Percentiles rank a stretch among this genome's conserved stretches.
These are phyloP conservation scores for Cryphonectria japonica DNA, from an alignment of 2,329 filamentous ascomycete genomes.

Conservation along the genomic window DNA sequence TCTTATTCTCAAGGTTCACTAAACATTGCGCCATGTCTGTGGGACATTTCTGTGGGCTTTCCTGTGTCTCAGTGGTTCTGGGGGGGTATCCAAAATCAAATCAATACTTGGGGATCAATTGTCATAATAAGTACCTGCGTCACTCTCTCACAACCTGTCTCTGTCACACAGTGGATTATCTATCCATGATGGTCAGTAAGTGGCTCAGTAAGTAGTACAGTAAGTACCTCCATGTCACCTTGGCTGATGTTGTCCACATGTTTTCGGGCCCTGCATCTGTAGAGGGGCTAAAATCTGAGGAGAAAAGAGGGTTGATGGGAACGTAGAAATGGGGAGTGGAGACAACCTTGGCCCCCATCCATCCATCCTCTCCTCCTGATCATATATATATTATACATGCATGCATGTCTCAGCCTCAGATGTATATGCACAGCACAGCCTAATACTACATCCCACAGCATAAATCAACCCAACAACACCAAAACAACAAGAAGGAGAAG, in stretches of 20 bases:
- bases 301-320: background rate
- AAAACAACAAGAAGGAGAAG: background rate
- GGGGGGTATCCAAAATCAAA: background rate
- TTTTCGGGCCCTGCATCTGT: too few species aligned
- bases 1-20: background rate
- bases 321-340: background rate
- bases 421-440: background rate
- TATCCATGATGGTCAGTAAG: background rate
- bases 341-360: background rate
- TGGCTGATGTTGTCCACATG: too few species aligned
- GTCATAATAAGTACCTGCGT: too few species aligned
- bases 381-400: background rate
- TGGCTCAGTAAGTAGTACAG: too few species aligned
- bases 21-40: background rate
- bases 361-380: background rate
- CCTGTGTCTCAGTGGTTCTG: background rate
- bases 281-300: background rate
- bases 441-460: background rate
- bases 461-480: background rate
- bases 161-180: too few species aligned
- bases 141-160: too few species aligned
- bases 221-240: too few species aligned
- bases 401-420: constrained; percentile 2
- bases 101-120: background rate
- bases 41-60: background rate